Conservation (phyloP, 169 alveolate genomes). For the Prorocentrum cordatum region DNA sequence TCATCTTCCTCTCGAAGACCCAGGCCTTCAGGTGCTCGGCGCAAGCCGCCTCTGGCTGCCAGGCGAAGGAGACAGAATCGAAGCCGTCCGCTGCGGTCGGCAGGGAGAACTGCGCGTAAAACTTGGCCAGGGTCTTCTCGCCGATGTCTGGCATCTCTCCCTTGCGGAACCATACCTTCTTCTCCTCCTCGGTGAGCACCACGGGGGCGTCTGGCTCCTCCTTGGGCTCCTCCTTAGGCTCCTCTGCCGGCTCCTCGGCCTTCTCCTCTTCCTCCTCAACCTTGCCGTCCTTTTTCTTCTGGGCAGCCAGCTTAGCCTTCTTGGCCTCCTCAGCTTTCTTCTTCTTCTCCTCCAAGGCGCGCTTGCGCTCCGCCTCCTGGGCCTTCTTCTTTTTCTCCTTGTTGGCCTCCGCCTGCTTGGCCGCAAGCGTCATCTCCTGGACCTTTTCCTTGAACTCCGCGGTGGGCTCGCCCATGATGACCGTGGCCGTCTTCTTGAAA, state of each 20-base stretch:
- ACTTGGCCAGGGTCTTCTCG: not conserved
- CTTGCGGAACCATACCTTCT: not conserved
- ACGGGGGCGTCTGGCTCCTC: not conserved
- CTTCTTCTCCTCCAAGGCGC: not conserved
- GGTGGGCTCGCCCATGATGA: too few relatives aligned
- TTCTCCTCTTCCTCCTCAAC: not conserved
- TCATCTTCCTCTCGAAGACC: not conserved
- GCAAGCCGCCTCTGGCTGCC: slow-evolving; percentile 32
- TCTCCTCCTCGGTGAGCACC: slow-evolving; percentile 42
- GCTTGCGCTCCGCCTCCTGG: slow-evolving; percentile 6
- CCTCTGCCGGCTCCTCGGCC: not conserved
- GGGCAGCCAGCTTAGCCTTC: not conserved
- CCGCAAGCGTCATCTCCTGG: too few relatives aligned
- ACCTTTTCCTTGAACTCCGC: too few relatives aligned
- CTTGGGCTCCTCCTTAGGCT: not conserved
- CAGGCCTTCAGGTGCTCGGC: not conserved
- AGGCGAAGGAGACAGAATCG: not conserved
- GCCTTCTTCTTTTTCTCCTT: not conserved
- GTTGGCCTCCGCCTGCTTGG: not conserved
- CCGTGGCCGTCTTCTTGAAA: too few relatives aligned
- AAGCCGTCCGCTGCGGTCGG: slow-evolving; percentile 36
- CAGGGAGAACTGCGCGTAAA: slow-evolving; percentile 9
- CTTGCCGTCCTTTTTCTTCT: not conserved
- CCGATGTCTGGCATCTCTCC: not conserved
- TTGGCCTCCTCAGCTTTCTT: not conserved